Percentiles rank a stretch among this genome's conserved stretches.
These are phyloP conservation scores for Pseudocercospora eumusae DNA, from an alignment of 2,329 filamentous ascomycete species.

Conservation along the genomic window DNA sequence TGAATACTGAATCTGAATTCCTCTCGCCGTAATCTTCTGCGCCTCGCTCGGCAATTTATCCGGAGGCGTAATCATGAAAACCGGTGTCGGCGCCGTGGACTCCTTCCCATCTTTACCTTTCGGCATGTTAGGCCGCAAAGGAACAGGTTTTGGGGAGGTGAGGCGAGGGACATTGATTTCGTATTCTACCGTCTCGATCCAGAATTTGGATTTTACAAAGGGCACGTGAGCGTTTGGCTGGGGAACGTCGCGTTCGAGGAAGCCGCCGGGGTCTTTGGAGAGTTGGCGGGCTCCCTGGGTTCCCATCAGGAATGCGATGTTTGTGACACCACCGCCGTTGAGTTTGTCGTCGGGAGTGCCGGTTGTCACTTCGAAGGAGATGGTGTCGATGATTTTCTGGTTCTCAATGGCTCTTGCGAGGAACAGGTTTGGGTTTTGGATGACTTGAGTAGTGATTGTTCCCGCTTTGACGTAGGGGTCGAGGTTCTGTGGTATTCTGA, in stretches of 20 bases:
- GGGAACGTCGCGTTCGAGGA: constrained; percentile 14
- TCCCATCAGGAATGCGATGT: constrained; percentile 38
- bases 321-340: constrained; percentile 39
- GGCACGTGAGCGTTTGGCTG: constrained; percentile 35
- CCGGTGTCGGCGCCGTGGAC: constrained; percentile 15
- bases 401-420: constrained; percentile 34
- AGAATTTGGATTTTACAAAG: constrained; percentile 37
- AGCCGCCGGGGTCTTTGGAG: neutral
- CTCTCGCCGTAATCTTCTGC: constrained; percentile 29
- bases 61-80: constrained; percentile 29
- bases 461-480: constrained; percentile 33
- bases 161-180: constrained; percentile 28
- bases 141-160: constrained; percentile 20
- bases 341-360: constrained; percentile 20
- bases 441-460: constrained; percentile 39
- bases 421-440: constrained; percentile 25
- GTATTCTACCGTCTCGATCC: constrained; percentile 38
- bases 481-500: constrained; percentile 39
- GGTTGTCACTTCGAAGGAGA: constrained; percentile 39
- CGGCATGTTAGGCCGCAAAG: constrained; percentile 2
- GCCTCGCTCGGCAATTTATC: constrained; percentile 19
- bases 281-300: neutral
- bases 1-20: constrained; percentile 44
- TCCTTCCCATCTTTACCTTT: neutral
- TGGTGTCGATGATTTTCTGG: constrained; percentile 39